Conservation (phyloP, 441 rosid genomes). For the Eutrema salsugineum region DNA sequence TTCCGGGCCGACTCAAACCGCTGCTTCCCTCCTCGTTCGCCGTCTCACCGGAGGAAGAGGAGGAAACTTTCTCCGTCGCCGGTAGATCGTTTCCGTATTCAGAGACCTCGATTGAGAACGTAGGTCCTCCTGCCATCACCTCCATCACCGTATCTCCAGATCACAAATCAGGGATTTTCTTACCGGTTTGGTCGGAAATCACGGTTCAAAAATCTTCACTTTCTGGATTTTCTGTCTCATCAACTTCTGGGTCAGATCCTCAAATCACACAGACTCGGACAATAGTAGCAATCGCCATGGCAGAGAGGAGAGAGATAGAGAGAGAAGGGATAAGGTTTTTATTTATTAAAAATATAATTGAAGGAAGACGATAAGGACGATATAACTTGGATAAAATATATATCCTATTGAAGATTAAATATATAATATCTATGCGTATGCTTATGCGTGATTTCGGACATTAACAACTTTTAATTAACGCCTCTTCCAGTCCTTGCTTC, state of each 20-base stretch:
- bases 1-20: conserved; percentile 17
- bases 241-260: conserved; percentile 16
- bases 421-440: neutral
- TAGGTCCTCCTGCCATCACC: conserved; percentile 51
- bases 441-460: conserved; percentile 17
- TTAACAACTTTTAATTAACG: neutral
- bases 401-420: neutral
- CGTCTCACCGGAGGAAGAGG: neutral
- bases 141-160: conserved; percentile 37
- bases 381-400: conserved; percentile 16
- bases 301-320: conserved; percentile 4
- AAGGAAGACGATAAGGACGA: conserved; percentile 22
- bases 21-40: neutral
- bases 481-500: neutral
- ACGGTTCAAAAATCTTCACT: neutral
- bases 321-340: conserved; percentile 28
- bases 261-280: conserved; percentile 21
- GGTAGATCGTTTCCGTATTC: conserved; percentile 23
- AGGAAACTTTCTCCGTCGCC: conserved; percentile 27
- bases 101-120: conserved; percentile 41
- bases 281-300: conserved; percentile 27
- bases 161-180: neutral
- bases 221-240: conserved; percentile 26
- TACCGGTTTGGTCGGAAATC: conserved; percentile 4
- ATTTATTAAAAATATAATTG: neutral